Percentiles rank a stretch among this genome's conserved stretches.
phyloP scores from a whole-genome alignment of 2,329 filamentous ascomycete species.

The Pseudopithomyces maydicus region DNA sequence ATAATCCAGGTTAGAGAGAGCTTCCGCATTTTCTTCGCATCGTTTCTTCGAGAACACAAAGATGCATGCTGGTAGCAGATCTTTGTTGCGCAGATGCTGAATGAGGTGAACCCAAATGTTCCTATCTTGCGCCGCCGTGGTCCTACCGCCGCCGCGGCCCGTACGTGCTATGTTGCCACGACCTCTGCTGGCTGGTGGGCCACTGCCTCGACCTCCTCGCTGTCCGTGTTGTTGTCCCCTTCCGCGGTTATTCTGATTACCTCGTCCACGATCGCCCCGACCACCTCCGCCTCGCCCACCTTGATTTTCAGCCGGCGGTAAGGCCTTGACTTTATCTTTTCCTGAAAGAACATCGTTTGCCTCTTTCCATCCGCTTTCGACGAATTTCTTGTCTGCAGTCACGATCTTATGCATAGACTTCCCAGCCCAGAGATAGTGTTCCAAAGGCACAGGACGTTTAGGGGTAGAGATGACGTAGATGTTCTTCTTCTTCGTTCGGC shows the following conservation, averaged over 20 bases:
- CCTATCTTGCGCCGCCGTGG: constrained; percentile 90
- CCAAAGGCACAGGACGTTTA: constrained; percentile 90
- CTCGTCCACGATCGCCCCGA: constrained; percentile 52
- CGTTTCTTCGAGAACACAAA: constrained; percentile 99
- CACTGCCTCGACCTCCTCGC: constrained; percentile 57
- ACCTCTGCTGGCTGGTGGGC: constrained; percentile 60
- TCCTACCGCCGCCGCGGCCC: constrained; percentile 82
- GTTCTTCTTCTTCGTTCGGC: constrained; percentile 96
- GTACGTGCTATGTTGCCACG: constrained; percentile 87
- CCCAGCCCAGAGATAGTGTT: constrained; percentile 95
- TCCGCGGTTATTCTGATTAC: constrained; percentile 60
- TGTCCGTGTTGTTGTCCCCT: constrained; percentile 49
- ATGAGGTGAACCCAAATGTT: constrained; percentile 97
- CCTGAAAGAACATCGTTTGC: constrained; percentile 82
- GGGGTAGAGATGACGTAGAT: constrained; percentile 98
- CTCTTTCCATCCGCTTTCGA: constrained; percentile 93
- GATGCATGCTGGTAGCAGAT: constrained; percentile 88
- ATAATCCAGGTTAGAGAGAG: constrained; percentile 92
- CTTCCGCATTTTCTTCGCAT: constrained; percentile 96
- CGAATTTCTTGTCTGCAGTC: constrained; percentile 86
- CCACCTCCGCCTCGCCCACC: constrained; percentile 58
- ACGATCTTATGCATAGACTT: constrained; percentile 96
- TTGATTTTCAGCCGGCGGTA: constrained; percentile 57
- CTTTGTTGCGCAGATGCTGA: constrained; percentile 85
- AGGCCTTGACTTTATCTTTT: constrained; percentile 73